phyloP scores from a whole-genome alignment of 2,329 filamentous ascomycete species.

The Shiraia bambusicola region DNA sequence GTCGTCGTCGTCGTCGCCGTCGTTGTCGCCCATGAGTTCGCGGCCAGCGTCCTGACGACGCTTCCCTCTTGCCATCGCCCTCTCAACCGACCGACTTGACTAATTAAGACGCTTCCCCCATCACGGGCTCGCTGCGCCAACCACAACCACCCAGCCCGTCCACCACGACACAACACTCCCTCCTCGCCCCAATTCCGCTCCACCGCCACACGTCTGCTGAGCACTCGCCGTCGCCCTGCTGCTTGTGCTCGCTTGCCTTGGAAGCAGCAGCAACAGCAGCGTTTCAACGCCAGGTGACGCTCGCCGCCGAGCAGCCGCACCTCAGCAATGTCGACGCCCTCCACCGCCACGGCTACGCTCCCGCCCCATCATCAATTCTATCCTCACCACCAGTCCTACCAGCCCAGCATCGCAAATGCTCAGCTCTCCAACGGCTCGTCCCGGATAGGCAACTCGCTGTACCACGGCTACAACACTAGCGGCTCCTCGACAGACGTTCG shows the following conservation, averaged over 20 bases:
- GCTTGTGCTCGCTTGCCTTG: slow-evolving; percentile 18
- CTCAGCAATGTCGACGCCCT: slow-evolving; percentile 47
- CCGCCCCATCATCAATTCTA: slow-evolving; percentile 45
- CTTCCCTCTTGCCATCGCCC: slow-evolving; percentile 26
- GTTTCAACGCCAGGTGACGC: slow-evolving; percentile 29
- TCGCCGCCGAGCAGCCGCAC: slow-evolving; percentile 20
- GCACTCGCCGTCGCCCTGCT: not conserved
- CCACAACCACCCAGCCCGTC: slow-evolving; percentile 15
- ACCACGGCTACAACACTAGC: slow-evolving; percentile 43
- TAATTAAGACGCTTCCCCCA: slow-evolving; percentile 17
- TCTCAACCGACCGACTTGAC: slow-evolving; percentile 13
- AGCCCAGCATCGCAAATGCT: slow-evolving; percentile 38
- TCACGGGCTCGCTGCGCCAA: slow-evolving; percentile 25
- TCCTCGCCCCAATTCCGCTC: slow-evolving; percentile 12
- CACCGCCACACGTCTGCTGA: slow-evolving; percentile 11
- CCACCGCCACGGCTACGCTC: slow-evolving; percentile 47
- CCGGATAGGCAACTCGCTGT: slow-evolving; percentile 41
- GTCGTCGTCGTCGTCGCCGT: too few relatives aligned
- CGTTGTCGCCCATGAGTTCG: slow-evolving; percentile 15
- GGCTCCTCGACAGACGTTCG: slow-evolving; percentile 41
- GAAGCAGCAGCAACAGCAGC: slow-evolving; percentile 13
- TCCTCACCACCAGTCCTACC: slow-evolving; percentile 44
- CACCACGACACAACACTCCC: slow-evolving; percentile 9
- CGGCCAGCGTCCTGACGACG: slow-evolving; percentile 25
- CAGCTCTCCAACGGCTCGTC: slow-evolving; percentile 35